A percentile compares a stretch with the other conserved stretches of the same genome.
phyloP scores from a whole-genome alignment of 2,329 filamentous ascomycete genomes.

The Coleophoma eucalyptorum region DNA sequence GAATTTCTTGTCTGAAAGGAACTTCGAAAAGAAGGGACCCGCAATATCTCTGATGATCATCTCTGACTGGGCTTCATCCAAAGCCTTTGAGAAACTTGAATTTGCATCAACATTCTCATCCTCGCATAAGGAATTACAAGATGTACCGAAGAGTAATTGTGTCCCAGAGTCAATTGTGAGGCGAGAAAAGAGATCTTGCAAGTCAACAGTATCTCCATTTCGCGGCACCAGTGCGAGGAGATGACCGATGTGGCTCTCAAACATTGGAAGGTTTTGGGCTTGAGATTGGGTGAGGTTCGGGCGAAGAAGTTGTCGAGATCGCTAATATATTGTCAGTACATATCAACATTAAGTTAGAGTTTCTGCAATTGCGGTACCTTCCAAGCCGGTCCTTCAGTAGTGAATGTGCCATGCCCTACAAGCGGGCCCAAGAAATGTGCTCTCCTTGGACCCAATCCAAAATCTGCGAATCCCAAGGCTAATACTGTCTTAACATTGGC shows the following conservation, averaged over 20 bases:
- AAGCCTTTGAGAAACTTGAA: not conserved
- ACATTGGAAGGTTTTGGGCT: conserved; percentile 61
- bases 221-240: not conserved
- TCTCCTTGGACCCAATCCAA: not conserved
- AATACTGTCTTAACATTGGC: not conserved
- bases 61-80: not conserved
- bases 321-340: not conserved
- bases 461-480: not conserved
- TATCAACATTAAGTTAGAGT: not conserved
- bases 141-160: conserved; percentile 47
- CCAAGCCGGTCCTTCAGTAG: not conserved
- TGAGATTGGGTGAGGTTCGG: conserved; percentile 47
- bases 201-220: conserved; percentile 39
- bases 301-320: conserved; percentile 35
- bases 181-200: conserved; percentile 55
- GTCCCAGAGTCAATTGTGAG: conserved; percentile 24
- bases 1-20: not conserved
- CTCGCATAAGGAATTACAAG: conserved; percentile 30
- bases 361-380: not conserved
- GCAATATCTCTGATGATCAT: not conserved
- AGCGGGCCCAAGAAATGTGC: not conserved
- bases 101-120: not conserved
- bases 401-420: conserved; percentile 1
- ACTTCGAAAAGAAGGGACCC: not conserved
- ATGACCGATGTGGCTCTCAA: conserved; percentile 52